Percentiles rank a stretch among this genome's conserved stretches.
phyloP scores from a whole-genome alignment of 1,284 basidiomycete genomes.

The Ganoderma leucocontextum region DNA sequence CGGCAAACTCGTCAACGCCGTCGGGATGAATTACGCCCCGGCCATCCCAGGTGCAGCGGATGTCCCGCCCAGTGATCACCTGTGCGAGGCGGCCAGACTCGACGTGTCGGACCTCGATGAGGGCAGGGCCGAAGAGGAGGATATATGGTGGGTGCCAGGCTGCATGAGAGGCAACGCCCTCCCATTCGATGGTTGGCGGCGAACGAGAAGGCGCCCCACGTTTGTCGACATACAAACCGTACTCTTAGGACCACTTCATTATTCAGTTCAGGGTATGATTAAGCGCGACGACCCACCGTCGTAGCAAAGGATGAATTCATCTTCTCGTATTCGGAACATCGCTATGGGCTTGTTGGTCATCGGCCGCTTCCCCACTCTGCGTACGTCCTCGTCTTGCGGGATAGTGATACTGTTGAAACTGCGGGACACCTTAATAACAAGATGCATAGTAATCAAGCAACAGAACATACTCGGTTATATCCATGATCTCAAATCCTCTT shows the following conservation, averaged over 20 bases:
- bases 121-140: constrained; percentile 88
- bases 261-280: neutral
- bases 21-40: constrained; percentile 59
- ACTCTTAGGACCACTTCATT: constrained; percentile 65
- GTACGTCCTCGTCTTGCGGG: constrained; percentile 78
- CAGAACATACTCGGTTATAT: constrained; percentile 79
- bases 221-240: constrained; percentile 90
- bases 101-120: constrained; percentile 92
- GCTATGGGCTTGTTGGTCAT: constrained; percentile 86
- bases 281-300: constrained; percentile 63
- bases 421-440: neutral
- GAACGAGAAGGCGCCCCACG: constrained; percentile 85
- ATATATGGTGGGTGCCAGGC: constrained; percentile 91
- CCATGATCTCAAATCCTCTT: constrained; percentile 96
- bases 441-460: neutral
- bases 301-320: constrained; percentile 93
- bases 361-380: constrained; percentile 80
- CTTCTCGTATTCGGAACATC: constrained; percentile 89
- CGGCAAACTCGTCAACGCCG: constrained; percentile 48
- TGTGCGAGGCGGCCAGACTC: constrained; percentile 88
- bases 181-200: constrained; percentile 90
- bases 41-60: constrained; percentile 92
- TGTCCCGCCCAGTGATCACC: constrained; percentile 84
- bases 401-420: constrained; percentile 91
- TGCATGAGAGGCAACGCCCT: constrained; percentile 87